A percentile compares a stretch with the other conserved stretches of the same genome.
These are phyloP conservation scores for Sergeia podlipaevii DNA, from an alignment of 208 protist species.

Conservation along the genomic window DNA sequence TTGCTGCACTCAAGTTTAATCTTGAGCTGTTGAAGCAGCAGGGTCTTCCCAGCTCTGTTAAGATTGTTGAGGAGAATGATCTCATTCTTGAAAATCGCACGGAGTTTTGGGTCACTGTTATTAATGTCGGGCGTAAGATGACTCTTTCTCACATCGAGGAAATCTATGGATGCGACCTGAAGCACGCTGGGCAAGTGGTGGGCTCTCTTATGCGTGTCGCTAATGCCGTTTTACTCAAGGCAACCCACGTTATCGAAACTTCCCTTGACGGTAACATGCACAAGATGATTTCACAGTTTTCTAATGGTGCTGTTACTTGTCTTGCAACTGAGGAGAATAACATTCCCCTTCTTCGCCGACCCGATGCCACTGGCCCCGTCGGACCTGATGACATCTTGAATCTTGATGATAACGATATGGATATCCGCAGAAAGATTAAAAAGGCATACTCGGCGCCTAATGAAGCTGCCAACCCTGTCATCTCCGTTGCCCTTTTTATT, in stretches of 20 bases:
- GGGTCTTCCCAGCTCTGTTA: constrained; percentile 46
- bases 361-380: constrained; percentile 53
- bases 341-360: constrained; percentile 87
- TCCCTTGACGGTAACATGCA: constrained; percentile 36
- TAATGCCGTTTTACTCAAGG: constrained; percentile 40
- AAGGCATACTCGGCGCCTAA: constrained; percentile 93
- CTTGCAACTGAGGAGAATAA: constrained; percentile 23
- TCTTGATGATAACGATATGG: constrained; percentile 95
- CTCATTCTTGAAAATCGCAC: constrained; percentile 71
- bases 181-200: constrained; percentile 79
- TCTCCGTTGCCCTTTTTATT: constrained; percentile 81
- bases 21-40: constrained; percentile 46
- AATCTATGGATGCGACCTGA: constrained; percentile 46
- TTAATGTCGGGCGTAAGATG: constrained; percentile 79
- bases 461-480: constrained; percentile 87
- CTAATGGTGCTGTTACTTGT: constrained; percentile 28
- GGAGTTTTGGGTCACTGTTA: constrained; percentile 89
- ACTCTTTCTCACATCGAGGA: constrained; percentile 67
- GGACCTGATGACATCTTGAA: constrained; percentile 96
- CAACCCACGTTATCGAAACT: constrained; percentile 70
- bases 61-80: constrained; percentile 71
- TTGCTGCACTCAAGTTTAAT: constrained; percentile 68
- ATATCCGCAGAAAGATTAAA: constrained; percentile 95
- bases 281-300: constrained; percentile 46
- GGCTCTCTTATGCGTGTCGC: constrained; percentile 81